phyloP scores from a whole-genome alignment of 495 filamentous ascomycete genomes.

The Penicillium chermesinum region DNA sequence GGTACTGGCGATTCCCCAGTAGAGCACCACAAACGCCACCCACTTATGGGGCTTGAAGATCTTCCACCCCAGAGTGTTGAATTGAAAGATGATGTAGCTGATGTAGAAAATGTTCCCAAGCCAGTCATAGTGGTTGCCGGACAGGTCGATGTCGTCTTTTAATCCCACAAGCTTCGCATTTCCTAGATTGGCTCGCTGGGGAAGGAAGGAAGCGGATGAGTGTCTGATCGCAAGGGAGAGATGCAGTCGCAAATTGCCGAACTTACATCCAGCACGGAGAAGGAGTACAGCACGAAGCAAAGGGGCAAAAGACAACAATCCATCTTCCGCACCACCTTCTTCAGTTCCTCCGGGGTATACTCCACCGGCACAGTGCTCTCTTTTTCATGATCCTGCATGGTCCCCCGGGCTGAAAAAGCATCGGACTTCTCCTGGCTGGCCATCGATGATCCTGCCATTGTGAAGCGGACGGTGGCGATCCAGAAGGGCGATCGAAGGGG shows the following conservation, averaged over 20 bases:
- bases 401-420: neutral
- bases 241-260: neutral
- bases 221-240: too few species aligned
- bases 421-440: neutral
- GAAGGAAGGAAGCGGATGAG: too few species aligned
- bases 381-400: neutral
- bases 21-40: neutral
- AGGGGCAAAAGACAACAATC: conserved; percentile 30
- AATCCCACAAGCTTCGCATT: neutral
- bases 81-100: neutral
- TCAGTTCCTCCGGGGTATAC: conserved; percentile 20
- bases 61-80: neutral
- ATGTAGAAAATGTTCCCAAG: neutral
- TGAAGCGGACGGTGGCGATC: neutral
- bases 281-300: conserved; percentile 20
- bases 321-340: conserved; percentile 26
- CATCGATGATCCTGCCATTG: neutral
- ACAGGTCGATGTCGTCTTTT: neutral
- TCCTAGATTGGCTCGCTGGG: neutral
- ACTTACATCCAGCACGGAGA: conserved; percentile 27
- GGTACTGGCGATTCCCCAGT: neutral
- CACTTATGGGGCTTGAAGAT: neutral
- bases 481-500: too few species aligned
- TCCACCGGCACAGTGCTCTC: neutral
- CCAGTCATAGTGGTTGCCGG: neutral